Base-by-base conservation (phyloP, 371 early-diverging fungal genomes). In the Mucor lusitanicus region DNA sequence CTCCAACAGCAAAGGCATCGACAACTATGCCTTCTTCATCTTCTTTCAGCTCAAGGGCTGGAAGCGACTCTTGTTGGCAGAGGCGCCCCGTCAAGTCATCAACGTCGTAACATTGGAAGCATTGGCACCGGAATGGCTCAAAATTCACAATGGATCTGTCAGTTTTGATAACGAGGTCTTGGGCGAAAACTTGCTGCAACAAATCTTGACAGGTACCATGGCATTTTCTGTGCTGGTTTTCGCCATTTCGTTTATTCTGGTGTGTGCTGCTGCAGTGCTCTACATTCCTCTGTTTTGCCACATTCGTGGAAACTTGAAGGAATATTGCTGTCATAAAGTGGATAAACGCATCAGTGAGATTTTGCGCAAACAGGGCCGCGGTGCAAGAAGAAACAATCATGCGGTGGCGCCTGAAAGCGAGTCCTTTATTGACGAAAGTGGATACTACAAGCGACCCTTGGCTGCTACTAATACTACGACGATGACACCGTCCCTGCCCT, bases 281-380 rank as follows among this genome's bases (percentile, higher is more conserved):
- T 96, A 96, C 70, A 83, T 96, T 37, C 96, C 95, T 7, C 74
- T 96, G 39, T 73, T 94, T 35, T 90, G 87, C 71, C 85, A 87
- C 57, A 93, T 96, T 61, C 89, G 86, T 37, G 96, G 96, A 21
- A 96, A 95, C 68, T 77, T 96, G 61, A 96, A 96, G 75, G 96
- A 96, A 71, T 96, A 91, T 69, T 93, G 94, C 69, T 94, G 93
- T 70, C 93, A 94, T 81, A 93, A 92, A 75, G 90, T 96, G 17
- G 96, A 95, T 76, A 96, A 95, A 73, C 79, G 95, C 79, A 67
- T 71, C 32, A 21, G 59, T 15, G 35, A 32, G 3, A 30, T 71
- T 28, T 55, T 71, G 39, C 65, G 62, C 35, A 63, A 48, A 23
- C 69, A 68, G 59, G 60, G 48, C n/a, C n/a, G 23, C 3, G 23